phyloP scores from a whole-genome alignment of 2,329 filamentous ascomycete species.

The Fusarium coicis region DNA sequence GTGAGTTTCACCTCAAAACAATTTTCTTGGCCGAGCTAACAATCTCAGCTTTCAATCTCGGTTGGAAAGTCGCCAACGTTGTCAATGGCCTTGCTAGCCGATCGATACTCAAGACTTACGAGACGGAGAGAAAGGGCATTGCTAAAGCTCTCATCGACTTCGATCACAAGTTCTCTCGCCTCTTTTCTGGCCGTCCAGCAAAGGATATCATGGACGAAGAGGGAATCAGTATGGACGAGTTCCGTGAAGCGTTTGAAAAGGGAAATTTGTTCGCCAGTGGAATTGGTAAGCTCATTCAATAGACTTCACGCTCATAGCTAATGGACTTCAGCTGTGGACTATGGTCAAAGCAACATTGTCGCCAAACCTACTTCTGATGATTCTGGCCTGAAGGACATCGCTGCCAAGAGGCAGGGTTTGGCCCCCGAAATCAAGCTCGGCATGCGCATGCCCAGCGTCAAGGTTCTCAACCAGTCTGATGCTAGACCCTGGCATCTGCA shows the following conservation, averaged over 20 bases:
- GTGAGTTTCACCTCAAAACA: background rate
- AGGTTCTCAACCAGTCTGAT: constrained; percentile 68
- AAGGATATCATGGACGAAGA: constrained; percentile 70
- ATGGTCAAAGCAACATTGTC: constrained; percentile 27
- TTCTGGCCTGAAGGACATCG: background rate
- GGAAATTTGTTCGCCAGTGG: constrained; percentile 53
- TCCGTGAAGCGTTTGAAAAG: constrained; percentile 71
- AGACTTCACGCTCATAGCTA: background rate
- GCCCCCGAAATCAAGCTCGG: constrained; percentile 59
- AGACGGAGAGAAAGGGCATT: constrained; percentile 64
- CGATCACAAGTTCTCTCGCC: constrained; percentile 65
- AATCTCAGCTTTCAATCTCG: constrained; percentile 55
- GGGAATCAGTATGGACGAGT: constrained; percentile 70
- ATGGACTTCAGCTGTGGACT: constrained; percentile 8
- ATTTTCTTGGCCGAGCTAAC: background rate
- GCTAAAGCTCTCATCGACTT: constrained; percentile 75
- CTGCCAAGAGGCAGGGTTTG: constrained; percentile 26
- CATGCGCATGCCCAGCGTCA: constrained; percentile 68
- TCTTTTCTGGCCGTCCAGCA: constrained; percentile 62
- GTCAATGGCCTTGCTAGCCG: constrained; percentile 56
- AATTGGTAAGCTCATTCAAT: background rate
- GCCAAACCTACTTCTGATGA: background rate
- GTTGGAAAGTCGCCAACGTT: constrained; percentile 65
- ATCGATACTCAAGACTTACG: constrained; percentile 60
- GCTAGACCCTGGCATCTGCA: constrained; percentile 69